phyloP scores from a whole-genome alignment of 352 stramenopile genomes.

The Pythium myriotylum region DNA sequence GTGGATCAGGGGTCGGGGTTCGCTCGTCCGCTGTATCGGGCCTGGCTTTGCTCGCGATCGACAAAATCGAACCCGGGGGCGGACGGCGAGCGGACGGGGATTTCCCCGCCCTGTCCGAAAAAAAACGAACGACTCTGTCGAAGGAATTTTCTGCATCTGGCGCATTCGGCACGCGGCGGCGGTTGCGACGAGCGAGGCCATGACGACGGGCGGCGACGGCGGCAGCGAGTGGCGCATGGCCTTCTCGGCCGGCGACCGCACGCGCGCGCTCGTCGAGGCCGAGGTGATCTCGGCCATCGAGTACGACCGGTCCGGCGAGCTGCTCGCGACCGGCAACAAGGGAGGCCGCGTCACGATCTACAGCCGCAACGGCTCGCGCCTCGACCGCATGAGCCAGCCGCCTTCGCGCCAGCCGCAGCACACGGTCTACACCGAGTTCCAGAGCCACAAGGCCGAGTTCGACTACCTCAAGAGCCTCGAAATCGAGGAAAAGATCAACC shows the following conservation, averaged over 20 bases:
- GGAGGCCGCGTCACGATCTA: slow-evolving; percentile 93
- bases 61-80: neutral
- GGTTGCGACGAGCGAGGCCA: neutral
- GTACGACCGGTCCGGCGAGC: slow-evolving; percentile 92
- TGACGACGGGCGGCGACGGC: slow-evolving; percentile 25
- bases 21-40: too few relatives aligned
- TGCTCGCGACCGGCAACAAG: slow-evolving; percentile 94
- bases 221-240: slow-evolving; percentile 53
- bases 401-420: slow-evolving; percentile 42
- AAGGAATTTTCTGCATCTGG: neutral
- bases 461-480: slow-evolving; percentile 98
- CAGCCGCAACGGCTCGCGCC: slow-evolving; percentile 38
- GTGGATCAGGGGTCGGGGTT: too few relatives aligned
- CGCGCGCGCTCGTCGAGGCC: slow-evolving; percentile 77
- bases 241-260: slow-evolving; percentile 54
- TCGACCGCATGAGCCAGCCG: slow-evolving; percentile 13
- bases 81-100: slow-evolving; percentile 1
- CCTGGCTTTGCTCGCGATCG: slow-evolving; percentile 8
- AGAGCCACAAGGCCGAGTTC: slow-evolving; percentile 97
- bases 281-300: slow-evolving; percentile 95
- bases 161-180: neutral
- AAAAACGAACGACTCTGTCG: slow-evolving; percentile 28
- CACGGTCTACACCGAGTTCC: slow-evolving; percentile 91
- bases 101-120: neutral
- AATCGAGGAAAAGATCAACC: slow-evolving; percentile 98